Evolutionary conservation across 2,329 filamentous ascomycete genomes (phyloP), one percentile per base, ranked within the genome.

Genomic region (Fusarium abutilonis): DNA sequence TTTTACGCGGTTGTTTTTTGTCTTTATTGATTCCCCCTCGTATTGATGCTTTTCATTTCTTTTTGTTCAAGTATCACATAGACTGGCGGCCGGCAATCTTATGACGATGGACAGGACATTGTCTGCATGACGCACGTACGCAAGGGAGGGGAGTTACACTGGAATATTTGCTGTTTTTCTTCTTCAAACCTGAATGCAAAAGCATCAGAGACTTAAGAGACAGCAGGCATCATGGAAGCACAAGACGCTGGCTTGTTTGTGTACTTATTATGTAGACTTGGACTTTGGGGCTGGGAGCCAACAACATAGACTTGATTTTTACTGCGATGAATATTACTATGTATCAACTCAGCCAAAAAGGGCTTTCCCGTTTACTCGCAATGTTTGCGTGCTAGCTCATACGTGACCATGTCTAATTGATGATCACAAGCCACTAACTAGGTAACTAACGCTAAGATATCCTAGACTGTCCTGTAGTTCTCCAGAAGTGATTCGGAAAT

Each of bases 61-160:
- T 69, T 69, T 71, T 66, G 59, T 64, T 70, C 60, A 67, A 60
- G 60, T 63, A 63, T 52, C 61, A 61, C 61, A 72, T 72, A 72
- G 70, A 72, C 65, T 68, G 67, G 67, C 50, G 60, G 65, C 52
- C 52, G 65, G 68, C 63, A 65, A 67, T 66, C 61, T 70, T 57
- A 71, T 48, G 68, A 70, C 59, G 57, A 72, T 57, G 59, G 63
- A 66, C 58, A 68, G 52, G 66, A 51, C 54, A 60, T 53, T 68
- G 55, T 62, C 65, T 69, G 60, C 69, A 70, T 59, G 60, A 69
- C 56, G 63, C 59, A 68, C 49, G 64, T 55, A 58, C 23, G 6
- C 23, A 26, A 26, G 62, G 68, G 43, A 57, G 60, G 62, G 66
- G 68, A 71, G 67, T 70, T 70, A 66, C 32, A 67, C 56, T 43